Evolutionary conservation across 1,284 basidiomycete species (phyloP), one percentile per base, ranked within the genome.

Genomic region (Filobasidium uniguttulatum): DNA sequence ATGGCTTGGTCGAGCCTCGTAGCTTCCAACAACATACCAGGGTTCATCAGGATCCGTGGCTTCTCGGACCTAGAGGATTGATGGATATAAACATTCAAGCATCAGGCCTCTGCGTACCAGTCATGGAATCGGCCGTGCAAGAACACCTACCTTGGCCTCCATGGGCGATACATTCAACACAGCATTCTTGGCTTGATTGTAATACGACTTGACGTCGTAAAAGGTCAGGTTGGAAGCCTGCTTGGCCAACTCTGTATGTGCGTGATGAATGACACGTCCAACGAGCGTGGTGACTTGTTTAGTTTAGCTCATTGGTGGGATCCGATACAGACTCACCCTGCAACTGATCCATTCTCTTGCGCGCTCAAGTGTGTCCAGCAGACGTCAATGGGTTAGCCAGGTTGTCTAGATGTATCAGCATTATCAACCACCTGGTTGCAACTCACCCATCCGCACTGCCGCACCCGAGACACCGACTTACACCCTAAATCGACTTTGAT

Each of bases 151-250:
- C 71, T 97, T 97, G 15, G 83, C 86, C 70, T 99, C 94, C 79
- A 89, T 94, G 72, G 97, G 93, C 58, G 83, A 87, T 54, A 96
- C 76, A 72, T 97, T 97, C 59, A 97, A 76, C 15, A 96, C 91
- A 57, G 63, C 60, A 54, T 71, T 71, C 60, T 72, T 71, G 35
- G 72, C 89, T 78, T 91, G 86, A 61, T 83, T 88, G 73, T 91
- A 91, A 78, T 87, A 83, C 60, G 78, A 79, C 73, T 91, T 94
- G 68, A 96, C 76, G 67, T 96, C 89, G 71, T 96, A 96, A 64
- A 94, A 70, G 1, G 68, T 66, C 36, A 70, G 54, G 54, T 70
- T 64, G 26, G 63, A 65, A 43, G 68, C 68, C 63, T 70, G 62
- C 52, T 67, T 66, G 58, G 68, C 64, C 52, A 70, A 57, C 48